Base-by-base conservation (phyloP, 176 grass and related monocot species). In the Oryza glaberrima region DNA sequence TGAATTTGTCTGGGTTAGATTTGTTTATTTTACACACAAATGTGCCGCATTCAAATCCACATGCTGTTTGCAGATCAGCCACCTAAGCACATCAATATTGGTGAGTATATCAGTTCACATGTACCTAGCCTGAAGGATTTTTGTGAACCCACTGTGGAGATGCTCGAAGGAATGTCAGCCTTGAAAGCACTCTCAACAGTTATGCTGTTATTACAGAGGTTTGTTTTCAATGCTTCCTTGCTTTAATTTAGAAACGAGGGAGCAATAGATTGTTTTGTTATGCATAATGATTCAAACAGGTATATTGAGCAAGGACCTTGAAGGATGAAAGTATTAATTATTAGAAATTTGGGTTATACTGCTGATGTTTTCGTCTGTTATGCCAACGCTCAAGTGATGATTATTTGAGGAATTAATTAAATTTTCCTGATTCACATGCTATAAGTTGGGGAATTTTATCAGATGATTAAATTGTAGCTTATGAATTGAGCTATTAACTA, bases 131-230 rank as follows among this genome's bases (percentile, higher is more conserved):
- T 99, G 69, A 96, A 96, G 77, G 90, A 94, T 51, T 99, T 94
- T 61, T 85, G 75, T 58, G 88, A 99, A 82, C 90, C 78, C 70
- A 78, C 85, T 78, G 78, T 81, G 46, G 86, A 90, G 75, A 75
- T 88, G 80, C 70, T 88, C 82, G 85, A 91, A 81, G 91, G 89
- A 79, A 71, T 40, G 32, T 91, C 82, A 19, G 52, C 93, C 88
- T 83, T 96, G 73, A 95, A 91, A 88, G 90, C 93, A 77, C 82
- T 99, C 71, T 92, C 90, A 34, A 86, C 74, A 35, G 94, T 94
- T 74, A 99, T 99, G 93, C 41, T 92, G 77, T 87, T 91, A 77
- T 74, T 99, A 25, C 96, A 94, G 60, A 96, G 96, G 96, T 99
- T 86, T 73, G 81, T 52, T 70, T 84, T 79, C 13, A 83, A 54